Evolutionary conservation across 176 grass and related monocot genomes (phyloP).

Genomic region (Oryza australiensis): DNA sequence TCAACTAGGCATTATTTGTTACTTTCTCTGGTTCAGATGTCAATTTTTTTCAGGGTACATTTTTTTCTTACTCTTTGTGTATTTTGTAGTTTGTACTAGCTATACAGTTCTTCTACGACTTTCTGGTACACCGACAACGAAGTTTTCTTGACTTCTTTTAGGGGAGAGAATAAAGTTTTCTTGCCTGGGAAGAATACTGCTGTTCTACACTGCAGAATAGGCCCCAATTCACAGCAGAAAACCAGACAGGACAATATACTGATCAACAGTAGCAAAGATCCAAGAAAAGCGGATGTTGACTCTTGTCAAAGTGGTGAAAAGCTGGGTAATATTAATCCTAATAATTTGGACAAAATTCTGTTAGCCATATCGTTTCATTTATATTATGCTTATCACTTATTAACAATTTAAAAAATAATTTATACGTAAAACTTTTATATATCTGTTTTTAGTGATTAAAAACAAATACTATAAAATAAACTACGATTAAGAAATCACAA

Average conservation of each 20-base stretch:
- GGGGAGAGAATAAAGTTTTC: not conserved
- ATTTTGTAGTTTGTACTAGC: not conserved
- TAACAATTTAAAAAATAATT: too few species aligned
- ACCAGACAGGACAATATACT: not conserved
- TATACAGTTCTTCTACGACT: not conserved
- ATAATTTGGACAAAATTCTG: not conserved
- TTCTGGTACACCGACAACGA: not conserved
- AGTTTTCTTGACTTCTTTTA: not conserved
- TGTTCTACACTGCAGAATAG: not conserved
- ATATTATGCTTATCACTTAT: too few species aligned
- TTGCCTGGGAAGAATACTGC: not conserved
- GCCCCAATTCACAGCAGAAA: not conserved
- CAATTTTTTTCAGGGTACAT: constrained; percentile 1
- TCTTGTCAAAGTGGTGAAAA: not conserved
- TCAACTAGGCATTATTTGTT: constrained; percentile 23
- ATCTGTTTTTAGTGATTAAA: too few species aligned
- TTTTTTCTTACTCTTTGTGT: not conserved
- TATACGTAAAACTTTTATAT: too few species aligned
- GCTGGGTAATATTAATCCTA: not conserved
- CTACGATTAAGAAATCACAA: too few species aligned
- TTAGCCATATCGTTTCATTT: too few species aligned
- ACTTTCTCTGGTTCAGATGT: constrained; percentile 23
- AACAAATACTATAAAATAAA: too few species aligned
- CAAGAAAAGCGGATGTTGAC: not conserved
- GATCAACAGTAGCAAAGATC: constrained; percentile 13